A percentile compares a stretch with the other conserved stretches of the same genome.
These are phyloP conservation scores for Colletotrichum sp. DNA, from an alignment of 2,329 filamentous ascomycete genomes.

Conservation along the genomic window DNA sequence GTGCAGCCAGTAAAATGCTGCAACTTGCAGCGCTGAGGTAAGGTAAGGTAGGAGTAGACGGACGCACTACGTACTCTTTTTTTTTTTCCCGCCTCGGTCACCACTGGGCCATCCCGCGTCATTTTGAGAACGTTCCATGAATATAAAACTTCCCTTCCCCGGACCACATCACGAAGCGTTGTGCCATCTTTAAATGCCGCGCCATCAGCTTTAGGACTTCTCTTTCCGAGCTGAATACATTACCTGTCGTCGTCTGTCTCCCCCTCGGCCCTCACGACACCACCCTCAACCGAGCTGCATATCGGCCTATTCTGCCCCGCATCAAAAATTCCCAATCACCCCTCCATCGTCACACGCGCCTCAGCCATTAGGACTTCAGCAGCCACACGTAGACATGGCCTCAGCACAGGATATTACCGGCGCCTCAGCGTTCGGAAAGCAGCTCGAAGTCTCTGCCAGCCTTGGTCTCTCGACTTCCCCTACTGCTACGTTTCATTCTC, in stretches of 20 bases:
- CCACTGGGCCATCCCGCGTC: constrained; percentile 3
- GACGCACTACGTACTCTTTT: neutral
- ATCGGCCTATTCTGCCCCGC: neutral
- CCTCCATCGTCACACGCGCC: neutral
- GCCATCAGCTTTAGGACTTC: neutral
- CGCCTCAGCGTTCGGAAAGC: constrained; percentile 31
- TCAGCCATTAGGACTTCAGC: neutral
- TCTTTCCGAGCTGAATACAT: neutral
- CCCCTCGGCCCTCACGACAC: neutral
- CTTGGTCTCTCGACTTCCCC: constrained; percentile 79
- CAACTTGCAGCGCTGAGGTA: neutral
- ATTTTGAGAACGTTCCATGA: neutral
- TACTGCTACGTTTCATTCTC: constrained; percentile 75
- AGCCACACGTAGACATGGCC: constrained; percentile 41
- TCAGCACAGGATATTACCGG: constrained; percentile 54
- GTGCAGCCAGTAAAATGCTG: neutral
- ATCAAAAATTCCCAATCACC: constrained; percentile 5
- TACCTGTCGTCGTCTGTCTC: neutral
- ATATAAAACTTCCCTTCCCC: constrained; percentile 7
- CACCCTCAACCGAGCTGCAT: neutral
- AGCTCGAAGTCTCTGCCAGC: constrained; percentile 58
- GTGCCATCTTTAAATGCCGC: neutral
- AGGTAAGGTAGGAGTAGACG: neutral
- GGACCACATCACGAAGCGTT: neutral
- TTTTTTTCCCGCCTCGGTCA: neutral